Percentiles rank a stretch among this genome's conserved stretches.
These are phyloP conservation scores for Kwoniella sp. DNA, from an alignment of 768 basidiomycete genomes.

Conservation along the genomic window DNA sequence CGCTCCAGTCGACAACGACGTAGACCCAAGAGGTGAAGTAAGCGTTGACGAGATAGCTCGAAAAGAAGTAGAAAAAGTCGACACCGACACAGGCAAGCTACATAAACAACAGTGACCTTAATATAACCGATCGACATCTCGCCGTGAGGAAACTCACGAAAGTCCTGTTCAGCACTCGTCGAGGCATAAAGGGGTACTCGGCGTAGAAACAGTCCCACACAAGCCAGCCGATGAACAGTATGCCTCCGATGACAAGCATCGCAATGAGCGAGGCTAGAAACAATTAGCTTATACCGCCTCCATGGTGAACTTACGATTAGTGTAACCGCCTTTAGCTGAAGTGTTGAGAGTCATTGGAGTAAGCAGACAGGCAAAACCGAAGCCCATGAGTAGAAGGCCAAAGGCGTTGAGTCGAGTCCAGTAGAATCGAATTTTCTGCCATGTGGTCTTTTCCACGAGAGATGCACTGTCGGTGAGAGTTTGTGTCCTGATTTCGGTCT, in stretches of 20 bases:
- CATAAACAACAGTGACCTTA: neutral
- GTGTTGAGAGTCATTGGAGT: slow-evolving; percentile 45
- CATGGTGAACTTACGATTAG: slow-evolving; percentile 31
- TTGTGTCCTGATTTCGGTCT: neutral
- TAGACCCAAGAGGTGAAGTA: slow-evolving; percentile 41
- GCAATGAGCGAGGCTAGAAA: slow-evolving; percentile 21
- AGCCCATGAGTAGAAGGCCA: slow-evolving; percentile 43
- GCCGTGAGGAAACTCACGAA: slow-evolving; percentile 32
- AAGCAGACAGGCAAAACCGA: slow-evolving; percentile 38
- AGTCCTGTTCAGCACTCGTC: slow-evolving; percentile 55
- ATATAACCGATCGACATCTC: neutral
- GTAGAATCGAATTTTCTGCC: slow-evolving; percentile 32
- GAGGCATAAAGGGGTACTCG: slow-evolving; percentile 54
- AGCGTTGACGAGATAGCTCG: slow-evolving; percentile 28
- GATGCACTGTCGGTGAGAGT: neutral
- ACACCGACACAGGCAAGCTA: slow-evolving; percentile 11
- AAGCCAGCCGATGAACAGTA: slow-evolving; percentile 56
- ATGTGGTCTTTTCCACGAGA: neutral
- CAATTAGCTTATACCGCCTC: neutral
- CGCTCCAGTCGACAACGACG: slow-evolving; percentile 51
- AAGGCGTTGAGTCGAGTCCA: slow-evolving; percentile 20
- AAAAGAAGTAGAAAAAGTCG: slow-evolving; percentile 41
- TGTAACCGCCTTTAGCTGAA: slow-evolving; percentile 35
- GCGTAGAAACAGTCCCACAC: slow-evolving; percentile 55
- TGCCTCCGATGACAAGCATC: slow-evolving; percentile 57